These are phyloP conservation scores for Hypoxylon intermedium DNA, from an alignment of 495 filamentous ascomycete genomes.

Conservation along the genomic window DNA sequence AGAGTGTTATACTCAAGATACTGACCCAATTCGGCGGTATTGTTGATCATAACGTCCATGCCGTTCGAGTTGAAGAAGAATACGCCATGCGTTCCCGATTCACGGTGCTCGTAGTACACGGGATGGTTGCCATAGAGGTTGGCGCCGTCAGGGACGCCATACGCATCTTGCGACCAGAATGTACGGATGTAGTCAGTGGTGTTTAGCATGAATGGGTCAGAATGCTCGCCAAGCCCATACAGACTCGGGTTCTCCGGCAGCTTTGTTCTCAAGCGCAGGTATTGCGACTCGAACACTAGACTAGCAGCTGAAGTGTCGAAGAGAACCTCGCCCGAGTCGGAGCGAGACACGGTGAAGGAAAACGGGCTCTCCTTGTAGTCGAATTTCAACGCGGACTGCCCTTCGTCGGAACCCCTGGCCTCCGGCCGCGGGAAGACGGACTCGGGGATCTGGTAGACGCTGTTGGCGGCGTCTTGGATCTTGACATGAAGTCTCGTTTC, in stretches of 20 bases:
- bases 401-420: constrained; percentile 25
- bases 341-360: constrained; percentile 73
- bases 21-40: constrained; percentile 64
- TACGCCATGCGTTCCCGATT: constrained; percentile 76
- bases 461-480: constrained; percentile 77
- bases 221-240: constrained; percentile 80
- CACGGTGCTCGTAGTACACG: constrained; percentile 81
- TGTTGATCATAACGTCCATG: constrained; percentile 86
- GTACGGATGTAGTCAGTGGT: constrained; percentile 80
- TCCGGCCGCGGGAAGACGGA: constrained; percentile 71
- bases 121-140: constrained; percentile 88
- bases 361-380: constrained; percentile 72
- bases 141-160: constrained; percentile 54
- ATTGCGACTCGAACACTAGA: constrained; percentile 81
- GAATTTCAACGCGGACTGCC: constrained; percentile 65
- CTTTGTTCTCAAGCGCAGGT: constrained; percentile 71
- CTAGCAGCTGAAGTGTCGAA: constrained; percentile 76
- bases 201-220: constrained; percentile 73
- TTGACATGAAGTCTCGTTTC: constrained; percentile 81
- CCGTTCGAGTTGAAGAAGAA: constrained; percentile 85
- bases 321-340: constrained; percentile 69
- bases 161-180: constrained; percentile 80
- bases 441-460: constrained; percentile 80
- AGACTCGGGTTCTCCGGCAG: constrained; percentile 71
- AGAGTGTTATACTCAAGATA: constrained; percentile 86